phyloP scores from a whole-genome alignment of 352 stramenopile species.

The Globisporangium paroecandrum region DNA sequence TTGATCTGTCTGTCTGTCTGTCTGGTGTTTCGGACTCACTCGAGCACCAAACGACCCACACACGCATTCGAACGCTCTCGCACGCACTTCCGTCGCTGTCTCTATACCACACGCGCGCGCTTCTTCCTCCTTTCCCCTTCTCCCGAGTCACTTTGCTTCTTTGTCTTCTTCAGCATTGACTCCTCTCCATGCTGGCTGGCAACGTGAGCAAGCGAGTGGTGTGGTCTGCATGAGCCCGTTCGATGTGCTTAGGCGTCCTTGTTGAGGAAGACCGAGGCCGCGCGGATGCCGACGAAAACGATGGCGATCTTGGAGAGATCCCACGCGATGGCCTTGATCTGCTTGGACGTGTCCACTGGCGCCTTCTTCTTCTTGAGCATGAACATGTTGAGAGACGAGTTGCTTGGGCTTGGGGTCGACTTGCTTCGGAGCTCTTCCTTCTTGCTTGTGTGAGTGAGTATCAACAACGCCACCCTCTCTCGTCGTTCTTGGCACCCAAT shows the following conservation, averaged over 20 bases:
- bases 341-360: conserved; percentile 73
- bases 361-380: conserved; percentile 89
- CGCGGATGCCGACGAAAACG: conserved; percentile 72
- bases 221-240: neutral
- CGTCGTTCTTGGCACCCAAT: conserved; percentile 7
- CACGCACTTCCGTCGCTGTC: too few relatives aligned
- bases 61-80: too few relatives aligned
- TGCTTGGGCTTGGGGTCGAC: neutral
- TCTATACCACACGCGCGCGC: too few relatives aligned
- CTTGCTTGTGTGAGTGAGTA: neutral
- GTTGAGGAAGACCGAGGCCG: conserved; percentile 69
- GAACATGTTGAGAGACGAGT: conserved; percentile 43
- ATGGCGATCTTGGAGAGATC: conserved; percentile 74
- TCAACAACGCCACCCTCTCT: neutral
- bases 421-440: conserved; percentile 6
- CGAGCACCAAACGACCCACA: too few relatives aligned
- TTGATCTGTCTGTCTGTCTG: too few relatives aligned
- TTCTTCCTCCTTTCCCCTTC: too few relatives aligned
- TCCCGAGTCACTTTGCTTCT: too few relatives aligned
- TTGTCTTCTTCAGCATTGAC: too few relatives aligned
- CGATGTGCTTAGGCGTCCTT: conserved; percentile 39
- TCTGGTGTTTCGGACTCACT: too few relatives aligned
- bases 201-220: too few relatives aligned
- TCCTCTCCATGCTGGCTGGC: too few relatives aligned
- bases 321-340: conserved; percentile 72